phyloP scores from a whole-genome alignment of 371 early-diverging fungal species.

The Lichtheimia ornata region DNA sequence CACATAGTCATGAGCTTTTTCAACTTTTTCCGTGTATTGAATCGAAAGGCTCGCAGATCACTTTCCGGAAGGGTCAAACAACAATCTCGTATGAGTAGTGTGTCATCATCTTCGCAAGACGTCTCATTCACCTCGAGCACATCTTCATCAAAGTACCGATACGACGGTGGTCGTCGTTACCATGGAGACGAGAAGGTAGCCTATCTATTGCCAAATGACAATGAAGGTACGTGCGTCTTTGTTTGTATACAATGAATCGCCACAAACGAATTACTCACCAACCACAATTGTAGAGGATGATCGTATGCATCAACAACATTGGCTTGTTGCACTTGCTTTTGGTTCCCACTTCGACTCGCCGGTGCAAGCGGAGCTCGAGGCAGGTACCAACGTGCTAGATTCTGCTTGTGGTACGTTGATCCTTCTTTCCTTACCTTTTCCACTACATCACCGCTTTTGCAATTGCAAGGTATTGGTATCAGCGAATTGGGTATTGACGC shows the following conservation, averaged over 20 bases:
- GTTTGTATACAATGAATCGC: not conserved
- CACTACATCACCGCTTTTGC: too few relatives aligned
- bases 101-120: not conserved
- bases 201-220: conserved; percentile 56
- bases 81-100: not conserved
- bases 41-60: not conserved
- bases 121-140: not conserved
- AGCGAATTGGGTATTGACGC: too few relatives aligned
- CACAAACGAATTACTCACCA: not conserved
- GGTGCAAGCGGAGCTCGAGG: conserved; percentile 12
- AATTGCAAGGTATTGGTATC: too few relatives aligned
- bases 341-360: conserved; percentile 9
- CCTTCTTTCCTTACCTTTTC: too few relatives aligned
- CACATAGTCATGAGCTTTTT: not conserved
- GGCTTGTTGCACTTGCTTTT: not conserved
- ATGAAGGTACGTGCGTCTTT: conserved; percentile 32
- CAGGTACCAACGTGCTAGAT: conserved; percentile 21
- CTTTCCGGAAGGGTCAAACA: not conserved
- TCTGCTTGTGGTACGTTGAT: conserved; percentile 22
- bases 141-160: conserved; percentile 15
- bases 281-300: conserved; percentile 5
- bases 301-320: conserved; percentile 19
- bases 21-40: not conserved
- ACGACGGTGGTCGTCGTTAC: conserved; percentile 49
- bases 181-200: conserved; percentile 41